phyloP scores from a whole-genome alignment of 805 yeast genomes.

The Wickerhamomyces xylosicus region DNA sequence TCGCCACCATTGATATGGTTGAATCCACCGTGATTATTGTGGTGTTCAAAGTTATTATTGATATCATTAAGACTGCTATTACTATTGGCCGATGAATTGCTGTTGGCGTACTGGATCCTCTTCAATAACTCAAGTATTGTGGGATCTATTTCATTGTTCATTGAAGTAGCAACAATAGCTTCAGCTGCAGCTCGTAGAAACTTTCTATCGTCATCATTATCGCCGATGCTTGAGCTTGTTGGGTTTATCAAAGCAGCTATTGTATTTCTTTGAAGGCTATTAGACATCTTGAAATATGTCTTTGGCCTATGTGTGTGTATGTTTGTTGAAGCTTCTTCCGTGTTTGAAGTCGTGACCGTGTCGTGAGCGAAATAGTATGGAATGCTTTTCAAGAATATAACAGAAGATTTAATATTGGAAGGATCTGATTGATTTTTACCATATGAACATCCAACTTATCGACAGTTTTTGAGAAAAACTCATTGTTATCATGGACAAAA shows the following conservation, averaged over 20 bases:
- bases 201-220: slow-evolving; percentile 36
- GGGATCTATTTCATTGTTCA: slow-evolving; percentile 43
- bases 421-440: too few relatives aligned
- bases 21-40: slow-evolving; percentile 1
- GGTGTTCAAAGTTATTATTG: not conserved
- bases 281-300: not conserved
- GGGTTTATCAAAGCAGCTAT: not conserved
- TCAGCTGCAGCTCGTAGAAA: slow-evolving; percentile 53
- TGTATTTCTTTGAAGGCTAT: not conserved
- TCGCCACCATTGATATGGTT: not conserved
- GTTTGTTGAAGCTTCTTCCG: too few relatives aligned
- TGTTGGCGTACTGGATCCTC: slow-evolving; percentile 44
- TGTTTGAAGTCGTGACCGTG: too few relatives aligned
- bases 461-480: too few relatives aligned
- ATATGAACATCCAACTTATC: too few relatives aligned
- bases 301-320: too few relatives aligned
- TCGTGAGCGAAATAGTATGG: too few relatives aligned
- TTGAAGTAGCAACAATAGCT: slow-evolving; percentile 44
- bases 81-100: not conserved
- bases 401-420: too few relatives aligned
- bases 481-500: too few relatives aligned
- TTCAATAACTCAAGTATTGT: slow-evolving; percentile 49
- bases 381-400: too few relatives aligned
- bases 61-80: not conserved
- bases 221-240: not conserved